phyloP scores from a whole-genome alignment of 768 basidiomycete species.

The Panaeolus papilionaceus region DNA sequence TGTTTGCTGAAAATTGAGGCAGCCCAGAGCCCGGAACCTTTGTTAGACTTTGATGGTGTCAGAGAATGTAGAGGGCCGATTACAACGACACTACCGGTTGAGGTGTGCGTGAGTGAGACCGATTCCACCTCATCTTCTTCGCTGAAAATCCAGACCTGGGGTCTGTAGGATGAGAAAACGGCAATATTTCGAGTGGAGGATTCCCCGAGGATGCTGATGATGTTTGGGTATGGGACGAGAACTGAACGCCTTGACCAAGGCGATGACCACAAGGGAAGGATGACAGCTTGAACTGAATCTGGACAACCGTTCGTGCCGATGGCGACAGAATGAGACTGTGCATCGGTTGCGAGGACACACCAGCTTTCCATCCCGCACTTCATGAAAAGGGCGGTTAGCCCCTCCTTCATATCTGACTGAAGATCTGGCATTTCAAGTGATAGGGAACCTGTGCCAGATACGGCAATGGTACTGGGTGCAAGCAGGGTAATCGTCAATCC shows the following conservation, averaged over 20 bases:
- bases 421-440: conserved; percentile 30
- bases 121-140: not conserved
- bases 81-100: not conserved
- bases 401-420: conserved; percentile 17
- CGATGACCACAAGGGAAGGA: conserved; percentile 26
- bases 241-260: conserved; percentile 10
- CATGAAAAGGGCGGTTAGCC: conserved; percentile 18
- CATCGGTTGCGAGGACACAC: conserved; percentile 22
- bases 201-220: conserved; percentile 21
- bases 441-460: conserved; percentile 37
- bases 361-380: conserved; percentile 21
- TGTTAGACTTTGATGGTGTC: not conserved
- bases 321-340: conserved; percentile 15
- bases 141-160: conserved; percentile 18
- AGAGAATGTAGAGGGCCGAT: not conserved
- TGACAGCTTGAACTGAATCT: conserved; percentile 14
- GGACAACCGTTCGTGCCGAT: conserved; percentile 10
- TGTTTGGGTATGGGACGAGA: conserved; percentile 4
- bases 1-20: not conserved
- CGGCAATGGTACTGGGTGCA: conserved; percentile 30
- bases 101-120: not conserved
- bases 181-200: conserved; percentile 20
- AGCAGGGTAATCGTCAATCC: conserved; percentile 33
- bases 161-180: conserved; percentile 18
- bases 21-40: not conserved